Base-by-base conservation (phyloP, 2,329 filamentous ascomycete genomes). In the Fusarium cicatricum region DNA sequence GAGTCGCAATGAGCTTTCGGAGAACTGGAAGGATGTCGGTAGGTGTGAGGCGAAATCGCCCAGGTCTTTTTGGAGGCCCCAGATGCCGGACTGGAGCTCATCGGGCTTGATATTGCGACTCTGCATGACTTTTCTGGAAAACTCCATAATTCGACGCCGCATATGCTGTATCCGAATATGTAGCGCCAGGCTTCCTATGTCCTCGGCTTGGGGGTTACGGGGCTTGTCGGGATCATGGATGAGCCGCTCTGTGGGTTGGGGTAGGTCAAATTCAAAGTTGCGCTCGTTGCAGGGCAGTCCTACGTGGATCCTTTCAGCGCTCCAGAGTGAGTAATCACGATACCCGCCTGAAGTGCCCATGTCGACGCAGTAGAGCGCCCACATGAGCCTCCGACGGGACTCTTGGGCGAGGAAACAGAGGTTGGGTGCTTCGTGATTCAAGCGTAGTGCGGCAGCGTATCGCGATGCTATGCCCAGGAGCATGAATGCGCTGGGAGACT, bases 81-180 rank as follows among this genome's bases (percentile, higher is more conserved):
- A 78, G 11, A 84, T 72, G 12, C 77, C 72, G 4, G 74, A 63
- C 44, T 77, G 74, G 11, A 84, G 70, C 28, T 75, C 71, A 17
- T 80, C 77, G 2, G 77, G 68, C 15, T 80, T 76, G 4, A 80
- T 71, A 64, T 74, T 74, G 36, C 71, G 73, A 19, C 66, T 68
- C 14, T 71, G 52, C 28, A 64, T 75, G 40, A 66, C 75, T 29
- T 78, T 74, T 48, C 82, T 81, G 6, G 81, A 81, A 52, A 81
- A 83, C 58, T 84, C 81, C 60, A 82, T 72, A 15, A 85, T 83
- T 43, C 80, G 76, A 31, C 81, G 80, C 40, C 82, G 78, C 62
- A 85, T 77, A 69, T 82, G 81, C 34, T 83, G 75, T 36, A 85
- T 81, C 43, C 83, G 81, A 14, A 85, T 79, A 41, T 85, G 82